phyloP scores from a whole-genome alignment of 306 rosid species.

The Pyrus communis region DNA sequence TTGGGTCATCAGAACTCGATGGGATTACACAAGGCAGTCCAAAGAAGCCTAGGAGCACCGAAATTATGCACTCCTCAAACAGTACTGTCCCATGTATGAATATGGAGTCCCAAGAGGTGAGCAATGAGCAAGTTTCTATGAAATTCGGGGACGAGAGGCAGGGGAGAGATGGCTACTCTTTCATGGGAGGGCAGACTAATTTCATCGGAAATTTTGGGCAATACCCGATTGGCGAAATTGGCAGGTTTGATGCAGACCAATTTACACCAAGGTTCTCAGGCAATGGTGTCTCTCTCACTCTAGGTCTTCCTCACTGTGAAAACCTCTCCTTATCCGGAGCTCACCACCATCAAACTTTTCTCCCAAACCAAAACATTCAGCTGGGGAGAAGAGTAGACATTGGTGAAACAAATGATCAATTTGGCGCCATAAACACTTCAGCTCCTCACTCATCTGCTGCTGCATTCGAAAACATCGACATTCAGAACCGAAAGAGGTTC shows the following conservation, averaged over 20 bases:
- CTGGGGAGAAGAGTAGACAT: conserved; percentile 68
- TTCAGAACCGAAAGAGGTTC: conserved; percentile 88
- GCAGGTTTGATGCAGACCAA: conserved; percentile 65
- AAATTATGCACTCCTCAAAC: conserved; percentile 39
- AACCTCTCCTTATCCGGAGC: conserved; percentile 54
- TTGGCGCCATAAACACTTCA: conserved; percentile 48
- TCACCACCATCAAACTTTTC: conserved; percentile 48
- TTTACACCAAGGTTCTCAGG: conserved; percentile 75
- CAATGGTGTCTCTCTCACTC: conserved; percentile 83
- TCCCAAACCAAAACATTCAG: conserved; percentile 64
- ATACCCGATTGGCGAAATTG: conserved; percentile 83
- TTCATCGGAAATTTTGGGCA: conserved; percentile 79
- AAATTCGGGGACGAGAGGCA: conserved; percentile 62
- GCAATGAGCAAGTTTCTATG: conserved; percentile 42
- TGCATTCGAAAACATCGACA: conserved; percentile 66
- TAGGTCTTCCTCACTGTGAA: conserved; percentile 89
- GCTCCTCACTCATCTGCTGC: conserved; percentile 71
- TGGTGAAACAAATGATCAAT: conserved; percentile 53
- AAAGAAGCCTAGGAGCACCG: conserved; percentile 55
- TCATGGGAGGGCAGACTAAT: conserved; percentile 66
- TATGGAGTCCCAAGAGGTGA: conserved; percentile 43
- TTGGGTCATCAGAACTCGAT: conserved; percentile 74
- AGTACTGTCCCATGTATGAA: conserved; percentile 32
- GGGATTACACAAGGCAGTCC: conserved; percentile 90
- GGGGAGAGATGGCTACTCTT: conserved; percentile 69